phyloP scores from a whole-genome alignment of 148 eudicot species.

The Arctostaphylos glauca region DNA sequence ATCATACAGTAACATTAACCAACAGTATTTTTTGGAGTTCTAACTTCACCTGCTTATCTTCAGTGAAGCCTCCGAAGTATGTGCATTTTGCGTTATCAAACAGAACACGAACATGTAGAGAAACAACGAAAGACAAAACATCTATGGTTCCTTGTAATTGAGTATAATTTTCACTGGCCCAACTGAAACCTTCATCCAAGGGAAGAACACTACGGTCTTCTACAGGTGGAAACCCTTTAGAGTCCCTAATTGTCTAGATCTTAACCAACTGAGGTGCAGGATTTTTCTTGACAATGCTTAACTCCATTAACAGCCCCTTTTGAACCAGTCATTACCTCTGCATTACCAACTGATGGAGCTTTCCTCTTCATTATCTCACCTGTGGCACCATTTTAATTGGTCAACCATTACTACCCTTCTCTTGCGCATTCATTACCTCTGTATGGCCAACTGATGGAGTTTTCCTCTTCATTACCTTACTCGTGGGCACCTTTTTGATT shows the following conservation, averaged over 20 bases:
- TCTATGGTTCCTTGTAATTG: constrained; percentile 70
- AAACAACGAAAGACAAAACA: constrained; percentile 89
- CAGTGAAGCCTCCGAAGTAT: constrained; percentile 74
- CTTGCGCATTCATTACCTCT: constrained; percentile 46
- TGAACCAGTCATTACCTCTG: constrained; percentile 46
- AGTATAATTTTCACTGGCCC: constrained; percentile 92
- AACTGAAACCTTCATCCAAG: constrained; percentile 89
- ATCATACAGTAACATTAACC: too few relatives aligned
- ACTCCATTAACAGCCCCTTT: constrained; percentile 54
- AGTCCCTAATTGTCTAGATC: constrained; percentile 28
- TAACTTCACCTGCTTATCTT: constrained; percentile 71
- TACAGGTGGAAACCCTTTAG: constrained; percentile 68
- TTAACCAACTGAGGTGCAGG: constrained; percentile 36
- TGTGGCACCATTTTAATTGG: constrained; percentile 39
- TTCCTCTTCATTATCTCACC: constrained; percentile 26
- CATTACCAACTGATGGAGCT: constrained; percentile 23
- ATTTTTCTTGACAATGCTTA: constrained; percentile 50
- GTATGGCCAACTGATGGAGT: constrained; percentile 20
- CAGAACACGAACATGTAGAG: constrained; percentile 86
- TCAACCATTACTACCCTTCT: constrained; percentile 53
- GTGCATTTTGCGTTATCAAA: constrained; percentile 93
- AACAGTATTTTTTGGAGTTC: not conserved
- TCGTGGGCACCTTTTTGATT: constrained; percentile 65
- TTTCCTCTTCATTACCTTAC: constrained; percentile 55
- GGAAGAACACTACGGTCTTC: constrained; percentile 79